Conservation (phyloP, 768 basidiomycete genomes). For the Daedaleopsis sinensis region DNA sequence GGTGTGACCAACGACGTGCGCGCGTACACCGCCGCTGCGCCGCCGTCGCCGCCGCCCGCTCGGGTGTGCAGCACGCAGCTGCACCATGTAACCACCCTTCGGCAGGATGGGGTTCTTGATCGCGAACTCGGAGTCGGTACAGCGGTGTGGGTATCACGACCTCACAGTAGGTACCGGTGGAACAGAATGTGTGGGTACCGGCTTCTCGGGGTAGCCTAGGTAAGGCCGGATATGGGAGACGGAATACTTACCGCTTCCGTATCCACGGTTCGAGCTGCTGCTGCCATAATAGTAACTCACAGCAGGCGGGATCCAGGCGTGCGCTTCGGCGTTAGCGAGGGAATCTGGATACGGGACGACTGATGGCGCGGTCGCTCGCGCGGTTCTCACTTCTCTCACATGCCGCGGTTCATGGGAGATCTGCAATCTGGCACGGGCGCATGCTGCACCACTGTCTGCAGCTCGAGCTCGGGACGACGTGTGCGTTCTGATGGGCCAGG, state of each 20-base stretch:
- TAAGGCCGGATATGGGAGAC: background rate
- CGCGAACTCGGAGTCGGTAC: no score
- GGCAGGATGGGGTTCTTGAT: background rate
- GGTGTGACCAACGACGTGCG: background rate
- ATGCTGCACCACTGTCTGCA: no score
- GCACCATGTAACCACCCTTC: background rate
- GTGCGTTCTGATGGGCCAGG: no score
- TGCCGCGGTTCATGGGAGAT: background rate
- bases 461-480: no score
- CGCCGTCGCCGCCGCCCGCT: background rate
- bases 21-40: background rate
- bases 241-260: background rate
- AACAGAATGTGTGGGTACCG: background rate
- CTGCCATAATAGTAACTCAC: no score
- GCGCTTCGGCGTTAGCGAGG: background rate
- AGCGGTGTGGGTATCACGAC: no score
- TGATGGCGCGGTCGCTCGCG: no score
- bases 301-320: no score
- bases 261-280: background rate
- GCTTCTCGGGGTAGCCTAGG: background rate
- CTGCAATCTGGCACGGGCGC: background rate
- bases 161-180: no score
- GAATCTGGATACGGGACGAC: background rate
- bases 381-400: no score
- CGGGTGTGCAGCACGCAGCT: background rate